These are phyloP conservation scores for Pestalotiopsis sp. DNA, from an alignment of 2,329 filamentous ascomycete genomes.

Conservation along the genomic window DNA sequence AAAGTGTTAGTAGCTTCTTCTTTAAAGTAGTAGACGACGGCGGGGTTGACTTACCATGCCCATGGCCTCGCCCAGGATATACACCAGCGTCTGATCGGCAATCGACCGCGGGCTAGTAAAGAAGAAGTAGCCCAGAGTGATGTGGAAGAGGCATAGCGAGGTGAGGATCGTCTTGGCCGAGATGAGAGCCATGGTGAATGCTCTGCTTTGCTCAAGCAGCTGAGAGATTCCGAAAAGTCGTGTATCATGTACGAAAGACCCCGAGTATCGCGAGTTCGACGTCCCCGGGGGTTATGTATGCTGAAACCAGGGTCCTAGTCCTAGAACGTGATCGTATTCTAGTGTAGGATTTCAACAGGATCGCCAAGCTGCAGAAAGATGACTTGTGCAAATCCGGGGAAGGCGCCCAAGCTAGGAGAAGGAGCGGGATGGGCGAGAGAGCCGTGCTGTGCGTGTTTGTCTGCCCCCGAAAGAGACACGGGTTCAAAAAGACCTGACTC, in stretches of 20 bases:
- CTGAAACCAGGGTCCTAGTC: not conserved
- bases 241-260: not conserved
- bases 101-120: conserved; percentile 72
- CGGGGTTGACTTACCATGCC: conserved; percentile 64
- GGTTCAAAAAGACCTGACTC: not conserved
- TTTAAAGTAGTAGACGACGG: not conserved
- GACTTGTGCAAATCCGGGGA: not conserved
- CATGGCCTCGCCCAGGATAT: conserved; percentile 81
- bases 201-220: not conserved
- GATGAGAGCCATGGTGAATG: conserved; percentile 72
- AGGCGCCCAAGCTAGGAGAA: not conserved
- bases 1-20: not conserved
- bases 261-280: no score
- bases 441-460: not conserved
- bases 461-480: not conserved
- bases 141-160: conserved; percentile 79
- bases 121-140: conserved; percentile 83
- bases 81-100: conserved; percentile 79
- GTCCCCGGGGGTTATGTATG: not conserved
- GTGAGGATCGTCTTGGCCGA: conserved; percentile 81
- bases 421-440: not conserved
- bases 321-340: not conserved
- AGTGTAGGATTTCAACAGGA: not conserved
- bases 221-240: not conserved
- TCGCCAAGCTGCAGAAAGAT: not conserved